Percentiles rank a stretch among this genome's conserved stretches.
Conservation (phyloP, 108 stramenopile species). For the Stephanodiscus minutulus region DNA sequence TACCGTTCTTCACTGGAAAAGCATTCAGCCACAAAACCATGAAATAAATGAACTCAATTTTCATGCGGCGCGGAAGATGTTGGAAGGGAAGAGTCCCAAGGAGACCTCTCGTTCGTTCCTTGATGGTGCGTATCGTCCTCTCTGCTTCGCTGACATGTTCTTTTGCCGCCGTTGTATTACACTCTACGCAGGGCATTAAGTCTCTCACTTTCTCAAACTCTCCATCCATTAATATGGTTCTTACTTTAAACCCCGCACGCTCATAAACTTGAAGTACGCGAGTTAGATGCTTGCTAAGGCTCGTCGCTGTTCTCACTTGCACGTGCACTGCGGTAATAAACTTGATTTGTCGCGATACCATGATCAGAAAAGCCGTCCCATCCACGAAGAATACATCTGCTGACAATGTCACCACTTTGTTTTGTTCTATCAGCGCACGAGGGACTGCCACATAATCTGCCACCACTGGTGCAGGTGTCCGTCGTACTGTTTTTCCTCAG, state of each 20-base stretch:
- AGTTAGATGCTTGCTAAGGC: constrained; percentile 1
- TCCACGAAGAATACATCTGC: constrained; percentile 8
- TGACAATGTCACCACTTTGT: constrained; percentile 30
- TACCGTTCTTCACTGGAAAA: too few relatives aligned
- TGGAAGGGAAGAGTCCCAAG: constrained; percentile 18
- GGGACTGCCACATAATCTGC: constrained; percentile 25
- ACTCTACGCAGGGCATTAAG: background rate
- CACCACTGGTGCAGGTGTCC: constrained; percentile 16
- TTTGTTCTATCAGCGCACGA: constrained; percentile 3
- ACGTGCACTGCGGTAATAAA: constrained; percentile 34
- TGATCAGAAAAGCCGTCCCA: background rate
- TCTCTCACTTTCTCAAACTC: background rate
- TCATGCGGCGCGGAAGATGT: too few relatives aligned
- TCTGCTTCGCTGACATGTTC: constrained; percentile 19
- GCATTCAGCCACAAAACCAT: too few relatives aligned
- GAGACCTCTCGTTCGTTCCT: constrained; percentile 20
- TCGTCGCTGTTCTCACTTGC: constrained; percentile 24
- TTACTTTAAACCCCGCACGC: background rate
- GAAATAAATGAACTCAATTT: too few relatives aligned
- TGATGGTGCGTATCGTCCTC: constrained; percentile 20
- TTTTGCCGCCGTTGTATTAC: constrained; percentile 25
- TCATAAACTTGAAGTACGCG: background rate
- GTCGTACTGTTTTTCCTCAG: constrained; percentile 29
- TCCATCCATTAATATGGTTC: background rate
- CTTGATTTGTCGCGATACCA: constrained; percentile 31